A percentile compares a stretch with the other conserved stretches of the same genome.
Evolutionary conservation across 306 rosid species (phyloP).

Genomic region (Myrica gale): DNA sequence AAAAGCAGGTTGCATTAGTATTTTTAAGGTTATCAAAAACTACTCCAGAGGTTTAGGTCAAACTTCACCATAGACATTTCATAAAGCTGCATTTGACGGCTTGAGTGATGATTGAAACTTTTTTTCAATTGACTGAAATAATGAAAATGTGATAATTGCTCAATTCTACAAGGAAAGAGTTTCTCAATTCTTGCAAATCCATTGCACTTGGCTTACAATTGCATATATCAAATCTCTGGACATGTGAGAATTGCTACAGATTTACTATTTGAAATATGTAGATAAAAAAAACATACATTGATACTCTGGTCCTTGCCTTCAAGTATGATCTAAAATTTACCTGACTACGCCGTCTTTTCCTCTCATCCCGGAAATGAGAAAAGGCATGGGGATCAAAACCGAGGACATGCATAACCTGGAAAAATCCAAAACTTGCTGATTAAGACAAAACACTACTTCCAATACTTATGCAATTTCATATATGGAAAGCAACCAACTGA

Average conservation of each 20-base stretch:
- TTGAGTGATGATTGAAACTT: neutral
- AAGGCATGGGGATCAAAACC: conserved; percentile 99
- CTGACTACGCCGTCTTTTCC: conserved; percentile 84
- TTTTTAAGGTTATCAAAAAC: neutral
- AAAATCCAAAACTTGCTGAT: conserved; percentile 27
- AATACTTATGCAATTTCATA: conserved; percentile 17
- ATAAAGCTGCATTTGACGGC: neutral
- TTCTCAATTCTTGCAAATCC: neutral
- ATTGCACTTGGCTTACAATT: neutral
- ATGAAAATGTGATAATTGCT: neutral
- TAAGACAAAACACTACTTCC: conserved; percentile 14
- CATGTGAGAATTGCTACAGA: neutral
- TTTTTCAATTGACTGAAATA: neutral
- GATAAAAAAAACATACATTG: neutral
- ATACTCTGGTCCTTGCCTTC: neutral
- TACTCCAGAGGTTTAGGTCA: neutral
- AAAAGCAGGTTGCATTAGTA: neutral
- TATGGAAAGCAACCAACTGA: conserved; percentile 31
- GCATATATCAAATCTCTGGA: neutral
- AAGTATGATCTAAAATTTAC: conserved; percentile 36
- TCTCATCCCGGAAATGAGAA: conserved; percentile 95
- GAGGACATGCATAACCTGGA: conserved; percentile 97
- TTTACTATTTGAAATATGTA: neutral
- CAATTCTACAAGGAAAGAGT: neutral
- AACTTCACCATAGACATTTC: neutral